Evolutionary conservation across 768 basidiomycete species (phyloP).

Genomic region (Termitomyces sp.): DNA sequence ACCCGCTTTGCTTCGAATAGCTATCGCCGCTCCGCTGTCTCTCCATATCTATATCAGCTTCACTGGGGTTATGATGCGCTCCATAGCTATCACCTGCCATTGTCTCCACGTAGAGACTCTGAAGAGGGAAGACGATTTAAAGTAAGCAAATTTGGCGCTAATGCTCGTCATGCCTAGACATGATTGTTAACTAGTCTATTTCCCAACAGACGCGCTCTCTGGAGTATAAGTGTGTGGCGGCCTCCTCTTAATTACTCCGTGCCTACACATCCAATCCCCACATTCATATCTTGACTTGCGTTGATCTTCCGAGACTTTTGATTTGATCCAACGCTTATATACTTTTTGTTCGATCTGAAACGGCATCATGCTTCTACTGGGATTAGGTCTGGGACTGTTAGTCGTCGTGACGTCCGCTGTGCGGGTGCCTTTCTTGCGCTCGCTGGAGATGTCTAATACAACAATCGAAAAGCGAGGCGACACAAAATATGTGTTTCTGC

Average conservation of each 20-base stretch:
- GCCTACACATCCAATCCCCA: neutral
- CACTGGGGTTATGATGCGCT: too few relatives aligned
- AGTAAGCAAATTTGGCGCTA: neutral
- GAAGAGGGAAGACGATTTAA: neutral
- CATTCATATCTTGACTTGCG: too few relatives aligned
- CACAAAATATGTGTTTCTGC: conserved; percentile 51
- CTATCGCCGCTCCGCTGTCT: neutral
- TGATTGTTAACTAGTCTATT: neutral
- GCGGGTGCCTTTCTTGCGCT: neutral
- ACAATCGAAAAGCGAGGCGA: conserved; percentile 34
- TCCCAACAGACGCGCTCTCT: neutral
- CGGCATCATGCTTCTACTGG: neutral
- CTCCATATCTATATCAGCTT: neutral
- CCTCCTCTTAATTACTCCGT: neutral
- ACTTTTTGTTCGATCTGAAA: neutral
- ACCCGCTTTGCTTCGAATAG: neutral
- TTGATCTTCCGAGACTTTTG: neutral
- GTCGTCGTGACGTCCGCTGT: neutral
- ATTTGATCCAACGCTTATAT: neutral
- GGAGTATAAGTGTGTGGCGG: neutral
- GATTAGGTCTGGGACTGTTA: neutral
- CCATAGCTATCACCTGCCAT: neutral
- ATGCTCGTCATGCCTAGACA: neutral
- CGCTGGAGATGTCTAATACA: neutral
- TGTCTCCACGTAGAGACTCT: too few relatives aligned